Percentiles rank a stretch among this genome's conserved stretches.
These are phyloP conservation scores for Metschnikowia gelsemii DNA, from an alignment of 805 yeast species.

Conservation along the genomic window DNA sequence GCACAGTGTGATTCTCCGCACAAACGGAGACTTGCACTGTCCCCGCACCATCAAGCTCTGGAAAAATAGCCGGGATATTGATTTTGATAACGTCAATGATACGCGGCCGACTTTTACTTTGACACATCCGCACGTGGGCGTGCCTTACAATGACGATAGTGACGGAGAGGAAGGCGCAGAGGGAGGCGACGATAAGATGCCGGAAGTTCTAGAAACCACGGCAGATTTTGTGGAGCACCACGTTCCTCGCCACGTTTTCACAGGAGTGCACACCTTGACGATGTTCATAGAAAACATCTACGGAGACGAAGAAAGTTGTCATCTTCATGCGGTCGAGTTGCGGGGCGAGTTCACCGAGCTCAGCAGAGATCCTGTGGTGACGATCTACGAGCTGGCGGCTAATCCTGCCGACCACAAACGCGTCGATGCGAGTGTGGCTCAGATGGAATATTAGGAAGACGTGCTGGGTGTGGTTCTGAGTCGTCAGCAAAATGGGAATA, in stretches of 20 bases:
- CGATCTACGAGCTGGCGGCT: constrained; percentile 87
- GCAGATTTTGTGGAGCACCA: constrained; percentile 74
- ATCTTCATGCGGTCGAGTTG: constrained; percentile 69
- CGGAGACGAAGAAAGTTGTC: constrained; percentile 48
- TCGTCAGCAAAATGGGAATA: no score
- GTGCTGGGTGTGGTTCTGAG: background rate
- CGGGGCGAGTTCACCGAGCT: constrained; percentile 68
- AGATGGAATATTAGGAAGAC: constrained; percentile 3
- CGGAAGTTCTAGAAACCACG: constrained; percentile 32
- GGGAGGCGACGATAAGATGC: constrained; percentile 36
- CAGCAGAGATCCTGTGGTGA: constrained; percentile 65
- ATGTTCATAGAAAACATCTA: constrained; percentile 62
- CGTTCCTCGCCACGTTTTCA: constrained; percentile 70
- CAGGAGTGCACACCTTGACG: constrained; percentile 66
- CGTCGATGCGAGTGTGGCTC: constrained; percentile 18
- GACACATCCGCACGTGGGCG: constrained; percentile 66
- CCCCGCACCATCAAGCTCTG: constrained; percentile 69
- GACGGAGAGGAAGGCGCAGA: no score
- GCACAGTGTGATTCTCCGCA: constrained; percentile 68
- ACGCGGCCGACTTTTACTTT: constrained; percentile 50
- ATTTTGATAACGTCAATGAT: constrained; percentile 61
- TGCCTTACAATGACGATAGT: constrained; percentile 32
- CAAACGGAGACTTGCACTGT: constrained; percentile 60
- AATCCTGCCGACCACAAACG: constrained; percentile 82
- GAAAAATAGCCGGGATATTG: constrained; percentile 69